A percentile compares a stretch with the other conserved stretches of the same genome.
Conservation (phyloP, 768 basidiomycete species). For the Lentinula sp. region DNA sequence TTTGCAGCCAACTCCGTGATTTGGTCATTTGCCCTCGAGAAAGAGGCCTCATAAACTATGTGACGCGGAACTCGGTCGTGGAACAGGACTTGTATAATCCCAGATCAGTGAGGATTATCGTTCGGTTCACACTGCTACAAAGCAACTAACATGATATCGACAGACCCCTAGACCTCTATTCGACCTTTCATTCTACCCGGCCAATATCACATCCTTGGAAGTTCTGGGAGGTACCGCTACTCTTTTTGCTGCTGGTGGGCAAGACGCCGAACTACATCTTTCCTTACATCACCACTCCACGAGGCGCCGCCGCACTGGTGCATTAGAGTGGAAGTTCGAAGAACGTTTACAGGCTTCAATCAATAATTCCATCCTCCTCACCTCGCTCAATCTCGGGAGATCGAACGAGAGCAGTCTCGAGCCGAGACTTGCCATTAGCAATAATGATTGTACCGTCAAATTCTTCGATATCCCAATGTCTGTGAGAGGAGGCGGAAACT, state of each 20-base stretch:
- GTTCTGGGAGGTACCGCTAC: conserved; percentile 46
- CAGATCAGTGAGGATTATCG: conserved; percentile 32
- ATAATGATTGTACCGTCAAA: conserved; percentile 79
- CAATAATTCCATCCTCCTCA: conserved; percentile 78
- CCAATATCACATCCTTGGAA: conserved; percentile 53
- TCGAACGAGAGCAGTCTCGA: conserved; percentile 62
- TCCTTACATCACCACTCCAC: conserved; percentile 34
- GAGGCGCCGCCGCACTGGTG: conserved; percentile 17
- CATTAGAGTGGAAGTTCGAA: conserved; percentile 48
- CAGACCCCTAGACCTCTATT: conserved; percentile 44
- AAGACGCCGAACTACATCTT: conserved; percentile 66
- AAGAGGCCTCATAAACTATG: conserved; percentile 59
- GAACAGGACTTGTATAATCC: conserved; percentile 53
- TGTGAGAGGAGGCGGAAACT: conserved; percentile 33
- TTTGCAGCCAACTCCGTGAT: conserved; percentile 66
- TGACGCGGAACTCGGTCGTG: conserved; percentile 45
- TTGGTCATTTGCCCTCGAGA: conserved; percentile 70
- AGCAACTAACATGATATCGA: conserved; percentile 14
- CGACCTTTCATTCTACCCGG: conserved; percentile 53
- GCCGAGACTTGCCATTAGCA: conserved; percentile 76
- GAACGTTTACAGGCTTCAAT: conserved; percentile 59
- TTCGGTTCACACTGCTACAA: conserved; percentile 10
- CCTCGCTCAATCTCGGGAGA: conserved; percentile 49
- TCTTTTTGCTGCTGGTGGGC: conserved; percentile 73
- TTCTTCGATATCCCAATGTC: conserved; percentile 73